Base-by-base conservation (phyloP, 1,284 basidiomycete species). In the Sanghuangporus weigelae region DNA sequence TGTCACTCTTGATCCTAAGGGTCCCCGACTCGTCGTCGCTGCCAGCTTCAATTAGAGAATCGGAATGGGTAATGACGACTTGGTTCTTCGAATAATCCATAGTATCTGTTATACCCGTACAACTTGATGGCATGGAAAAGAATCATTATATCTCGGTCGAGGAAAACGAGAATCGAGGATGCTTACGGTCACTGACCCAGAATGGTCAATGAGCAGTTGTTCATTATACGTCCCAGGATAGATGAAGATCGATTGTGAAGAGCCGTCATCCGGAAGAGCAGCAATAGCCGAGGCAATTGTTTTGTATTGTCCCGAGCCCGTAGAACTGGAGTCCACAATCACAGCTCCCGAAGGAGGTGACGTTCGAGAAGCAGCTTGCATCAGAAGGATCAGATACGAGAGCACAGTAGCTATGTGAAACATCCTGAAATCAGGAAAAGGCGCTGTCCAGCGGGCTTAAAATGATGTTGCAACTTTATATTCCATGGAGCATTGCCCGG, bases 21-120 rank as follows among this genome's bases (percentile, higher is more conserved):
- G 83, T 84, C 5, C 83, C 83, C 63, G 80, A 81, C 1, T 78
- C 77, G 67, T 84, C 83, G 67, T 85, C 77, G 4, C 81, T 83
- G 6, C 79, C 81, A 5, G 81, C 80, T 1, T 70, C 65, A 12
- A 38, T 60, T 19, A 65, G 59, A 42, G 73, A 76, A 3, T 79
- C 78, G 21, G 77, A 71, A 11, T 56, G 63, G 19, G 68, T 62
- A 40, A 65, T 42, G 12, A 65, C 64, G 19, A 68, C 72, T 65
- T 81, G 51, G 65, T 75, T 76, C 35, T 66, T 60, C 5, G 61
- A 62, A 63, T 70, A 73, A 51, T 62, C 67, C n/a, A 59, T 59
- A 2, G 70, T 70, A 63, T 75, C 66, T 7, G 57, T 63, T 76
- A 61, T 65, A 73, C 26, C 74, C 74, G 54, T 69, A 67, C 23